These are phyloP conservation scores for Tetrahymena borealis DNA, from an alignment of 73 alveolate species.

Conservation along the genomic window DNA sequence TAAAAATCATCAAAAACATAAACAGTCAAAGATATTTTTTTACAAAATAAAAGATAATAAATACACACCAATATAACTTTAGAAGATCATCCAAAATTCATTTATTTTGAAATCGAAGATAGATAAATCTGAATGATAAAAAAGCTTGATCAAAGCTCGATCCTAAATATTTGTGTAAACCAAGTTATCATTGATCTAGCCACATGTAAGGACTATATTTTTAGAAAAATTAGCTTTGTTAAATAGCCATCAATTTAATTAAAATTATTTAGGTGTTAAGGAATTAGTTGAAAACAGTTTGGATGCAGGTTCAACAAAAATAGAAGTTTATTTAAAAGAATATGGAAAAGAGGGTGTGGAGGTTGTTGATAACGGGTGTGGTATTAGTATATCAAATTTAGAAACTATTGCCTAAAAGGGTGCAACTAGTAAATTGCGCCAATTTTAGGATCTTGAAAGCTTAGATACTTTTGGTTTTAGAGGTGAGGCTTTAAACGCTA, in stretches of 20 bases:
- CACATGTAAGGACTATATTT: not conserved
- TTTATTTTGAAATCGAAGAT: too few relatives aligned
- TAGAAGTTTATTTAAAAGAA: slow-evolving; percentile 54
- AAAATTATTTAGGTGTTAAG: slow-evolving; percentile 76
- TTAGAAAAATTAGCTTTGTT: not conserved
- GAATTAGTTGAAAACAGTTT: slow-evolving; percentile 91
- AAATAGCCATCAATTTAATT: not conserved
- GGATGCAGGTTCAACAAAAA: slow-evolving; percentile 87
- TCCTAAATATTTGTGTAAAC: not conserved
- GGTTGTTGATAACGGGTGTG: slow-evolving; percentile 92
- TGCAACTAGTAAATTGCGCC: slow-evolving; percentile 84
- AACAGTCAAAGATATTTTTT: too few relatives aligned
- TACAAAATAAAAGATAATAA: too few relatives aligned
- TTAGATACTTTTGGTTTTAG: slow-evolving; percentile 93
- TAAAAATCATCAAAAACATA: too few relatives aligned
- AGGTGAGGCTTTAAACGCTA: slow-evolving; percentile 96
- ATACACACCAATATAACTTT: too few relatives aligned
- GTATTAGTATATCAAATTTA: slow-evolving; percentile 76
- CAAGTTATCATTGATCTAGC: not conserved
- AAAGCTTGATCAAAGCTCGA: not conserved
- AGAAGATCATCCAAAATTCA: too few relatives aligned
- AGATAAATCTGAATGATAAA: not conserved
- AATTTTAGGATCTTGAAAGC: slow-evolving; percentile 67
- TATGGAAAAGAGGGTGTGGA: slow-evolving; percentile 88
- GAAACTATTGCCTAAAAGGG: slow-evolving; percentile 84